A percentile compares a stretch with the other conserved stretches of the same genome.
phyloP scores from a whole-genome alignment of 768 basidiomycete genomes.

The Leccinum obscurum region DNA sequence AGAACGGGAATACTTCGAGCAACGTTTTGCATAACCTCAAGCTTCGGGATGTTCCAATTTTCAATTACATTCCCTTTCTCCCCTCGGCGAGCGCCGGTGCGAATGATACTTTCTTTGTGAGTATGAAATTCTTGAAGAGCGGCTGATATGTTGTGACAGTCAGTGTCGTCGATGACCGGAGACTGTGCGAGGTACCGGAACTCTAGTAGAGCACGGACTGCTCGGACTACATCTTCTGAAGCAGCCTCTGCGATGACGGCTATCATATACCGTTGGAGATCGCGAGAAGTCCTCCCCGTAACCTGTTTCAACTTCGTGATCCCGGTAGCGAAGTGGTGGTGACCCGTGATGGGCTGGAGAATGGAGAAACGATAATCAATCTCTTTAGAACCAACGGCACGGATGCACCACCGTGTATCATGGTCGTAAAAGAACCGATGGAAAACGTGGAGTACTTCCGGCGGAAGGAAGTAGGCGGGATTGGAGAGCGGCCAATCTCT shows the following conservation, averaged over 20 bases:
- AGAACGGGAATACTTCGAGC: slow-evolving; percentile 27
- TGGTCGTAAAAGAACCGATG: slow-evolving; percentile 41
- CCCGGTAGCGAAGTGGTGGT: background rate
- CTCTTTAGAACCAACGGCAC: slow-evolving; percentile 28
- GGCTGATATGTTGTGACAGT: background rate
- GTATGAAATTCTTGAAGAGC: background rate
- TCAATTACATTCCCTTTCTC: slow-evolving; percentile 27
- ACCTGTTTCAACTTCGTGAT: background rate
- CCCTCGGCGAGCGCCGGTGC: slow-evolving; percentile 10
- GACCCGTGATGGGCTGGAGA: background rate
- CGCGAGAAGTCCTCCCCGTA: background rate
- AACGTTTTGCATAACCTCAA: slow-evolving; percentile 39
- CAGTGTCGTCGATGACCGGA: background rate
- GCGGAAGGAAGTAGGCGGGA: slow-evolving; percentile 35
- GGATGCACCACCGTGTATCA: slow-evolving; percentile 39
- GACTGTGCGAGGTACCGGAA: background rate
- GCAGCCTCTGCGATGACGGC: background rate
- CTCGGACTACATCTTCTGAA: background rate
- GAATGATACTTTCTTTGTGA: background rate
- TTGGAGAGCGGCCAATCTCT: slow-evolving; percentile 18
- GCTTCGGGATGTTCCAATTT: slow-evolving; percentile 44
- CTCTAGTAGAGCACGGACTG: background rate
- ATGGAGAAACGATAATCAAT: slow-evolving; percentile 21
- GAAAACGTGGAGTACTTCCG: slow-evolving; percentile 41
- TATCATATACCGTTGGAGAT: background rate